Percentiles rank a stretch among this genome's conserved stretches.
Evolutionary conservation across 108 stramenopile species (phyloP).

Genomic region (Cyclotella cryptica): DNA sequence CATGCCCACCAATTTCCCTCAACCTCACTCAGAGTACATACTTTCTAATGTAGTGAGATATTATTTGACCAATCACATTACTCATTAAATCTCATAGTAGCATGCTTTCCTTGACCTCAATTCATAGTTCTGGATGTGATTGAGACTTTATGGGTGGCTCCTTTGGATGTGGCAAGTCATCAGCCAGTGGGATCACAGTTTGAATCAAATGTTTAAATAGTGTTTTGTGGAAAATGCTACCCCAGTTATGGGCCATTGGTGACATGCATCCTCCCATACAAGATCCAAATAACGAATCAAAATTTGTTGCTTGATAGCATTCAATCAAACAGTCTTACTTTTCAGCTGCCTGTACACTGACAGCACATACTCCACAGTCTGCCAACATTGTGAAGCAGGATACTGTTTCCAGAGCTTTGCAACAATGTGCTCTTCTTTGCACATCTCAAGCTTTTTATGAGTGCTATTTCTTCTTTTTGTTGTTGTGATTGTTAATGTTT

Average conservation of each 20-base stretch:
- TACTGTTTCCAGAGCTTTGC: neutral
- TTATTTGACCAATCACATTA: no score
- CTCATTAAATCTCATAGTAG: no score
- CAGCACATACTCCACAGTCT: neutral
- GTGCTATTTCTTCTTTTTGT: neutral
- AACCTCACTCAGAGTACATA: no score
- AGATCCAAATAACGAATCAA: neutral
- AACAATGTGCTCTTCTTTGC: constrained; percentile 2
- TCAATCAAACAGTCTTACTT: neutral
- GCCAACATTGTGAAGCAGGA: neutral
- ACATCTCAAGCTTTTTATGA: neutral
- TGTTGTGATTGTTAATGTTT: neutral
- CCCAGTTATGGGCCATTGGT: neutral
- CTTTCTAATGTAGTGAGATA: no score
- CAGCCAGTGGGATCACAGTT: neutral
- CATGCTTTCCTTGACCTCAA: no score
- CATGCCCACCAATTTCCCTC: no score
- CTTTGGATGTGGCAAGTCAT: neutral
- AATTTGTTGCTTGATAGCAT: constrained; percentile 14
- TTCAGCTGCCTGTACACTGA: neutral
- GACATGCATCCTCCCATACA: neutral
- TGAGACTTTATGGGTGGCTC: constrained; percentile 6
- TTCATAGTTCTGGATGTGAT: no score
- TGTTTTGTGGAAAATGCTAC: neutral
- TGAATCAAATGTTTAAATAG: constrained; percentile 4